Evolutionary conservation across 805 yeast species (phyloP).

Genomic region (Saccharomycopsis oosterbeekiorum): DNA sequence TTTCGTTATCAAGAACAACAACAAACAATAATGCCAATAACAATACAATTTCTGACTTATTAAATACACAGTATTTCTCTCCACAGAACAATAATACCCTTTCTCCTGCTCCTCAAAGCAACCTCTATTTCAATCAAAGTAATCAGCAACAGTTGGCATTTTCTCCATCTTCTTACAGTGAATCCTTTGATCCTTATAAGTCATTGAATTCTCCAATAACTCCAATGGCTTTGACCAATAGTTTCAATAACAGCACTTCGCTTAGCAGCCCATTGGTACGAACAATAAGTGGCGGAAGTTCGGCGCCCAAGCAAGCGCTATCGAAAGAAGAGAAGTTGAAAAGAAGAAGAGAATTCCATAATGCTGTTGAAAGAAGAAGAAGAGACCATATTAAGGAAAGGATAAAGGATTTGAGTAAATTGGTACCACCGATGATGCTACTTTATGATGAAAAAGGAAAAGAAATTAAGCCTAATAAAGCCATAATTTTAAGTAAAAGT

Average conservation of each 20-base stretch:
- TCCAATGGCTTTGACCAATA: conserved; percentile 7
- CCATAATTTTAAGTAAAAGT: conserved; percentile 63
- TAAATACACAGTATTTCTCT: conserved; percentile 13
- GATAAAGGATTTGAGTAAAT: conserved; percentile 69
- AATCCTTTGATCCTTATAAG: conserved; percentile 11
- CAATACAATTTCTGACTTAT: conserved; percentile 6
- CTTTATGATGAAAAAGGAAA: conserved; percentile 37
- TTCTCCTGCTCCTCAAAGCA: conserved; percentile 2
- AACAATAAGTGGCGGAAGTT: conserved; percentile 9
- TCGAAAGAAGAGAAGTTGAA: conserved; percentile 62
- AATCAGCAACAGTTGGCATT: conserved; percentile 5
- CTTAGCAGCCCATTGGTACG: conserved; percentile 9
- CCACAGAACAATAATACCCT: conserved; percentile 4
- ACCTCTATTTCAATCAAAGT: neutral
- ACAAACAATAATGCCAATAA: conserved; percentile 1
- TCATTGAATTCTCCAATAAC: conserved; percentile 14
- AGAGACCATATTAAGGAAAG: conserved; percentile 85
- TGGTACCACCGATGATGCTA: conserved; percentile 70
- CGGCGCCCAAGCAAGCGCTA: conserved; percentile 25
- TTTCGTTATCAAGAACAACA: neutral
- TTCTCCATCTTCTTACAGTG: conserved; percentile 15
- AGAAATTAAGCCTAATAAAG: conserved; percentile 76
- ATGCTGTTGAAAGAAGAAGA: conserved; percentile 88
- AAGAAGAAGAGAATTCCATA: conserved; percentile 81
- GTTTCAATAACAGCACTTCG: conserved; percentile 3